Evolutionary conservation across 2,329 filamentous ascomycete genomes (phyloP).

Genomic region (Xylariaceae sp.): DNA sequence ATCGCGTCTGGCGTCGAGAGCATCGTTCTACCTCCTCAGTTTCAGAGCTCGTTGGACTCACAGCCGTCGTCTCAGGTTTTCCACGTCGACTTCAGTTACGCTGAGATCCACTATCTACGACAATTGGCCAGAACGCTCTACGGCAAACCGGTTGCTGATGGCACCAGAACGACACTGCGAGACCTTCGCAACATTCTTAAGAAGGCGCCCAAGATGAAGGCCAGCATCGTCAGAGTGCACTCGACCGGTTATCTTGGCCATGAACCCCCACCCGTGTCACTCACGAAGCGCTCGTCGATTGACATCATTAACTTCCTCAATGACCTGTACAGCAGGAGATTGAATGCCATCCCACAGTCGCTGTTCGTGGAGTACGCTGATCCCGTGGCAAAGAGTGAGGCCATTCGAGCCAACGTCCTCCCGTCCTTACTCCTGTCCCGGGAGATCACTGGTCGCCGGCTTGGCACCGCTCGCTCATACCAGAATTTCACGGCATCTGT

Average conservation of each 20-base stretch:
- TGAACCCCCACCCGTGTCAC: slow-evolving; percentile 17
- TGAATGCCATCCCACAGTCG: slow-evolving; percentile 18
- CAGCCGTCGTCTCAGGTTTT: slow-evolving; percentile 16
- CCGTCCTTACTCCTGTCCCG: slow-evolving; percentile 44
- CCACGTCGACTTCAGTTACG: slow-evolving; percentile 30
- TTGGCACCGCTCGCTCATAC: slow-evolving; percentile 38
- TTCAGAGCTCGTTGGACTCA: slow-evolving; percentile 3
- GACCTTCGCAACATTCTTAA: slow-evolving; percentile 31
- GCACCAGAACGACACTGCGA: slow-evolving; percentile 13
- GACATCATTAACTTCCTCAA: slow-evolving; percentile 37
- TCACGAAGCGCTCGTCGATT: slow-evolving; percentile 26
- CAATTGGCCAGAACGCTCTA: slow-evolving; percentile 24
- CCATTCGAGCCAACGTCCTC: slow-evolving; percentile 31
- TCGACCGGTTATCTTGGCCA: slow-evolving; percentile 19
- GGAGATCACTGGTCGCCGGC: slow-evolving; percentile 43
- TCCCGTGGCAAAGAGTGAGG: slow-evolving; percentile 26
- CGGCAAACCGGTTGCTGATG: slow-evolving; percentile 14
- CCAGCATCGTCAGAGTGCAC: slow-evolving; percentile 20
- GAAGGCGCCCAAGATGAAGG: slow-evolving; percentile 18
- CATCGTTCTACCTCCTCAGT: slow-evolving; percentile 9
- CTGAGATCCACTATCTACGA: slow-evolving; percentile 27
- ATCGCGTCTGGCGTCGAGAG: slow-evolving; percentile 16
- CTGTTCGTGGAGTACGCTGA: slow-evolving; percentile 34
- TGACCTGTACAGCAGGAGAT: slow-evolving; percentile 32
- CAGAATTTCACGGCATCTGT: slow-evolving; percentile 44